A percentile compares a stretch with the other conserved stretches of the same genome.
Conservation (phyloP, 192 early-diverging fungal genomes). For the Lobulomyces angularis region DNA sequence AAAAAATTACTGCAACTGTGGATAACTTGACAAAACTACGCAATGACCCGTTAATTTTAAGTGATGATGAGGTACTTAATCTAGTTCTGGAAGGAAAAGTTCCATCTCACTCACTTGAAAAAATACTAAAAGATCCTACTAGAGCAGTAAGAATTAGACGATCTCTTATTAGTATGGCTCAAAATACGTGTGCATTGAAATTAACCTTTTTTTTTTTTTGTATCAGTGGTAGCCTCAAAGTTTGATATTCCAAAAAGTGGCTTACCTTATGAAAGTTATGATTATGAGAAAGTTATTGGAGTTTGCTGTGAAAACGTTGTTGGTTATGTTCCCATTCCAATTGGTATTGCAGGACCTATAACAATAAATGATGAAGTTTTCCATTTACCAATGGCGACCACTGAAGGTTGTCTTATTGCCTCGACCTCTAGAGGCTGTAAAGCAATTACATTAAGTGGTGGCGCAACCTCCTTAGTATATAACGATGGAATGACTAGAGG, state of each 20-base stretch:
- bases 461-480: slow-evolving; percentile 64
- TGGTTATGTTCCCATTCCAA: slow-evolving; percentile 81
- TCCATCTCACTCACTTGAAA: slow-evolving; percentile 79
- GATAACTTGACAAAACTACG: too few relatives aligned
- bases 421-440: slow-evolving; percentile 90
- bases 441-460: slow-evolving; percentile 77
- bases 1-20: too few relatives aligned
- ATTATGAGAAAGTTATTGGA: slow-evolving; percentile 78
- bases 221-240: slow-evolving; percentile 9
- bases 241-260: slow-evolving; percentile 20
- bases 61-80: slow-evolving; percentile 63
- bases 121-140: slow-evolving; percentile 58
- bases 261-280: slow-evolving; percentile 74
- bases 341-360: slow-evolving; percentile 84
- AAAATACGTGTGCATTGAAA: not conserved
- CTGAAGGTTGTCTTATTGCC: slow-evolving; percentile 81
- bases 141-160: slow-evolving; percentile 79
- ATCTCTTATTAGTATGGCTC: slow-evolving; percentile 38
- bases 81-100: slow-evolving; percentile 63
- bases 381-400: slow-evolving; percentile 92
- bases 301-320: slow-evolving; percentile 95
- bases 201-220: slow-evolving; percentile 4
- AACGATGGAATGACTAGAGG: slow-evolving; percentile 87
- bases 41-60: slow-evolving; percentile 19
- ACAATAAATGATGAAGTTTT: slow-evolving; percentile 65